Evolutionary conservation across 116 monocot genomes (phyloP).

Genomic region (Thalassia testudinum): DNA sequence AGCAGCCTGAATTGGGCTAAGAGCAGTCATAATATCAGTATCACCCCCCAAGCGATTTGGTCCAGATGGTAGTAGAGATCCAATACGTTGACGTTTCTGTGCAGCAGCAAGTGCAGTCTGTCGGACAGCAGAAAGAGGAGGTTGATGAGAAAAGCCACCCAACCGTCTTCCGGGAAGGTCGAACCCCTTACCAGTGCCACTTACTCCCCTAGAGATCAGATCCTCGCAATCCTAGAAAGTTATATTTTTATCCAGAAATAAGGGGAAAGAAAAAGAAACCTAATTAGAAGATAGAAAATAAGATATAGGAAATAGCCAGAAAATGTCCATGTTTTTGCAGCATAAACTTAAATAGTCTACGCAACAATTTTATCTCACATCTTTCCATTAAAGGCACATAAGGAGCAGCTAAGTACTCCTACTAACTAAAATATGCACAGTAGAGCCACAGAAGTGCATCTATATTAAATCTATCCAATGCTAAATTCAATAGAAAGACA

Average conservation of each 20-base stretch:
- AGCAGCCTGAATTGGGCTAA: conserved; percentile 81
- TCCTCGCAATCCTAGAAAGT: conserved; percentile 70
- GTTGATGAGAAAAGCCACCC: conserved; percentile 60
- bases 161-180: conserved; percentile 71
- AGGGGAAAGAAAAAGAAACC: too few relatives aligned
- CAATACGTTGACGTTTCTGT: conserved; percentile 49
- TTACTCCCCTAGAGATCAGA: conserved; percentile 57
- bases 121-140: conserved; percentile 38
- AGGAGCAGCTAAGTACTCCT: too few relatives aligned
- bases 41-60: conserved; percentile 69
- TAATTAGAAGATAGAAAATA: too few relatives aligned
- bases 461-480: too few relatives aligned
- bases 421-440: too few relatives aligned
- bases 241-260: not conserved
- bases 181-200: conserved; percentile 77
- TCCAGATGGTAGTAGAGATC: conserved; percentile 56
- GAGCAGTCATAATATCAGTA: conserved; percentile 52
- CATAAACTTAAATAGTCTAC: too few relatives aligned
- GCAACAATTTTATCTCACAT: too few relatives aligned
- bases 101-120: conserved; percentile 61
- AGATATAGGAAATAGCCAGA: too few relatives aligned
- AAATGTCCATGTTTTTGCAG: too few relatives aligned
- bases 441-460: too few relatives aligned
- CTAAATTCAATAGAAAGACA: too few relatives aligned
- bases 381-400: too few relatives aligned